Base-by-base conservation (phyloP, 2,329 filamentous ascomycete genomes). In the Rhynchosporium agropyri region DNA sequence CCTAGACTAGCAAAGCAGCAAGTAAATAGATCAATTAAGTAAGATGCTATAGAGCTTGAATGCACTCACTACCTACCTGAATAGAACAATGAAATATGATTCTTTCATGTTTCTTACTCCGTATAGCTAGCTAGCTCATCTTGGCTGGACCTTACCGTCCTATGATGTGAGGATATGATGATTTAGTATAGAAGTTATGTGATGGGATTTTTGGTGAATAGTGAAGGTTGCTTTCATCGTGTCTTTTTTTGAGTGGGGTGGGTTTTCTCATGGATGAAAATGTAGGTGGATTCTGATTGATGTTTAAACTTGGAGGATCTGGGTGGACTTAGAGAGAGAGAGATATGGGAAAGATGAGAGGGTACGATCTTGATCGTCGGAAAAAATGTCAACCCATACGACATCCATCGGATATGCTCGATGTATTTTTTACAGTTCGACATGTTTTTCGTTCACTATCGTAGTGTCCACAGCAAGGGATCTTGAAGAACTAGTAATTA, bases 141-240 rank as follows among this genome's bases (percentile, higher is more conserved):
- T 33, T 28, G 28, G 28, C 29, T 33, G 29, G 48, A 29, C 48
- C 48, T 50, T 29, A 50, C 48, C 48, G 48, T 50, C 20, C n/a
- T 10, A 33, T 50, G 20, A 36, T 6, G 20, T 20, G 20, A 20
- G 20, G 20, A 20, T 20, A 20, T 20, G 20, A 20, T 20, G 20
- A 20, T 20, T 20, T 20, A 20, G 20, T 20, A 20, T 20, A 20
- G 20, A 20, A 1, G 20, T 20, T 1, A 20, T 20, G 1, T 20
- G 20, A 20, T 50, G 48, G n/a, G 40, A 10, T 43, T 43, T 43
- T 13, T 8, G 9, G 40, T 13, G 40, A 43, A 20, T 20, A 20
- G 20, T 20, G 1, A 20, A 20, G 20, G 20, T 1, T 20, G 20
- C 20, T 20, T 20, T 20, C 20, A 20, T 20, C 20, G 20, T 20